Base-by-base conservation (phyloP, 208 protist genomes). In the Porcisia hertigi region DNA sequence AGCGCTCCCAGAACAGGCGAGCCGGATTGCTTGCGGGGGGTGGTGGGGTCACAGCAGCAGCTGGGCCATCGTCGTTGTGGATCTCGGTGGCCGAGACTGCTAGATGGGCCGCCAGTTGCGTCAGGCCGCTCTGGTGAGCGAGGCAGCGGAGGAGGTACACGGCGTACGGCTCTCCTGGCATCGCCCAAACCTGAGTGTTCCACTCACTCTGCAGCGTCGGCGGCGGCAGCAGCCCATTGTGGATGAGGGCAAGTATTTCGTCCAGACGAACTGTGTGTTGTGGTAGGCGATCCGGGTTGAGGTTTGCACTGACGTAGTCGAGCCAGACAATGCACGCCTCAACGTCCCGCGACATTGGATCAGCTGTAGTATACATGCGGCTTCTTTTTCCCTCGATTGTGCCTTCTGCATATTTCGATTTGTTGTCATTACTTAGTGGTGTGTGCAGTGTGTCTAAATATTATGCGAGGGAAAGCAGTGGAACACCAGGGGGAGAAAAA, bases 141-240 rank as follows among this genome's bases (percentile, higher is more conserved):
- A 96, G 84, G 41, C 89, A 92, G 49, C 92, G 90, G 39, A 93
- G 74, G 41, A 88, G 79, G 81, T 94, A 90, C 57, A 94, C 82
- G 16, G 71, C 57, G 39, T 81, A 71, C 18, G 92, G 92, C 74
- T 96, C 92, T 11, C 79, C 86, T 23, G 81, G 81, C 69, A 86
- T 74, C 14, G 76, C 59, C 90, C 88, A 94, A 23, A 94, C 85
- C 69, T 76, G 58, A 57, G 72, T 64, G 41, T 81, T 77, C 92
- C 92, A 96, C 49, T 76, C 71, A 49, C 77, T 64, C n/a, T 72
- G 79, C 72, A 96, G 74, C 7, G 70, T 67, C 9, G 67, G 55
- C 14, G 88, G 92, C 0, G 89, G 86, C 7, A 87, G 85, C 8
- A 81, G 66, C 9, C 67, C 45, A 47, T n/a, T 65, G 11, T 57